Conservation (phyloP, 148 eudicot species). For the Rhododendron ovatum region DNA sequence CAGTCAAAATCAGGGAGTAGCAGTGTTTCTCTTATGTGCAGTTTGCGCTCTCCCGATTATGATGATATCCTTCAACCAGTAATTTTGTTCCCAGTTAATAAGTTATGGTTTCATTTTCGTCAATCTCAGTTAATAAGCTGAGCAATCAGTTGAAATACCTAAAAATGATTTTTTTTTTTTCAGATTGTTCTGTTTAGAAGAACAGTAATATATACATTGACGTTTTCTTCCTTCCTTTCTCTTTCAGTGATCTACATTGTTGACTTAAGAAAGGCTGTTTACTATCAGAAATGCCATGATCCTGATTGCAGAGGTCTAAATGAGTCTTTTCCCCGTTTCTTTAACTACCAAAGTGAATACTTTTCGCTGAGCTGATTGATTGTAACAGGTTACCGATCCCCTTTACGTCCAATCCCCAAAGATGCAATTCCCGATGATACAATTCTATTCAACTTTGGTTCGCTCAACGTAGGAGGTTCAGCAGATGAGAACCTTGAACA, state of each 20-base stretch:
- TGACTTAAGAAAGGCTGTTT: conserved; percentile 70
- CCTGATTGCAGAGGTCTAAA: conserved; percentile 92
- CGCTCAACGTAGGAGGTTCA: conserved; percentile 5
- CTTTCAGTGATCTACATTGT: conserved; percentile 78
- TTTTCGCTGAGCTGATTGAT: conserved; percentile 9
- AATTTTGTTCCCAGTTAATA: not conserved
- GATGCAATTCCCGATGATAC: conserved; percentile 53
- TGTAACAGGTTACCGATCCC: conserved; percentile 78
- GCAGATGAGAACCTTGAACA: conserved; percentile 7
- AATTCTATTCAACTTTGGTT: conserved; percentile 17
- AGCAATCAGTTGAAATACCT: not conserved
- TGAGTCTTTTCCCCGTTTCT: not conserved
- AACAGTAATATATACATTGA: conserved; percentile 3
- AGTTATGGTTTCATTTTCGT: not conserved
- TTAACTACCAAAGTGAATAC: not conserved
- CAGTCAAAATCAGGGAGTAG: not conserved
- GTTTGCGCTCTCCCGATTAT: not conserved
- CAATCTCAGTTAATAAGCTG: not conserved
- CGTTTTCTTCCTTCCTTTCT: conserved; percentile 9
- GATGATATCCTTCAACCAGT: not conserved
- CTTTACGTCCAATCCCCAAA: conserved; percentile 58
- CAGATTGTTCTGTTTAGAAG: not conserved
- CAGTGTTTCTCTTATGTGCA: not conserved
- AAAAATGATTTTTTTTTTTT: not conserved
- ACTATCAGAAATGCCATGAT: conserved; percentile 96